Base-by-base conservation (phyloP, 805 yeast species). In the Kuraishia ogatae region DNA sequence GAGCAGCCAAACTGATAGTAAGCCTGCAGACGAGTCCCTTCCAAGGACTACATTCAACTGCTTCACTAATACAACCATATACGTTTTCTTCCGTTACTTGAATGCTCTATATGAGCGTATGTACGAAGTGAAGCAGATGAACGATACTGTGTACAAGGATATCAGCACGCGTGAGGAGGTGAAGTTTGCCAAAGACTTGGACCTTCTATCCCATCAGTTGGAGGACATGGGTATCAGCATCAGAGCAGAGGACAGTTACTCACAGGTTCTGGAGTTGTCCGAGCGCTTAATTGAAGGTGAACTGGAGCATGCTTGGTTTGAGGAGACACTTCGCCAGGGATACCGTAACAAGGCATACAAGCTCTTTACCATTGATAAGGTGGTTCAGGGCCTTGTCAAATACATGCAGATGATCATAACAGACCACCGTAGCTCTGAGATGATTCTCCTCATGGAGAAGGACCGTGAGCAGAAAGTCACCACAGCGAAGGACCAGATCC, bases 261-360 rank as follows among this genome's bases (percentile, higher is more conserved):
- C 77, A 39, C 97, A 93, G 69, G 80, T 90, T n/a, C 73, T 94
- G 56, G 76, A 74, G 2, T 76, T 94, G 55, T 82, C 96, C 56
- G 89, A 83, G 60, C 81, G 83, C 59, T 75, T 90, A 53, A 86
- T 94, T 60, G 94, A 89, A 60, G 96, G 96, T 28, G 94, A 90
- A 43, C 72, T 94, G 52, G 99, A 94, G 65, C 96, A 89, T 59
- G 94, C 87, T 69, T 85, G 91, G 87, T 96, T 88, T 68, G 99
- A 94, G 73, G 99, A 94, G 70, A 81, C 96, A 19, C 72, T 94
- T 57, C 89, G 99, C 59, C 97, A 93, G 75, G 97, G 96, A 0
- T 94, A 88, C 73, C 82, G 94, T 64, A 94, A 93, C 71, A 86
- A 85, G 58, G 99, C 98, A 0, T 94, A 88, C 74, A 90, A 90